These are phyloP conservation scores for Flaveria linearis DNA, from an alignment of 129 eudicot genomes.

Conservation along the genomic window DNA sequence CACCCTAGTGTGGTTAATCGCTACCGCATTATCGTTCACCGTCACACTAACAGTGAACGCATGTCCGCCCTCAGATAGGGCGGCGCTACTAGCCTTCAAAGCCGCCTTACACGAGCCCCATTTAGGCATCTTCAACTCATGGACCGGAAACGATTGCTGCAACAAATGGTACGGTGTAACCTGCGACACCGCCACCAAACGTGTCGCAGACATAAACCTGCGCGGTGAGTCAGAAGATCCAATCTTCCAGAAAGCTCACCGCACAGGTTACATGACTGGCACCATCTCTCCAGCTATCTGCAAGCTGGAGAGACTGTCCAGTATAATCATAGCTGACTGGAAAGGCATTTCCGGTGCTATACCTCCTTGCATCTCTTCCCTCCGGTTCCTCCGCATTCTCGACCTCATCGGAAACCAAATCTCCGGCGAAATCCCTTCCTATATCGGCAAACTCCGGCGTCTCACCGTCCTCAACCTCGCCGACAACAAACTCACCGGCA, in stretches of 20 bases:
- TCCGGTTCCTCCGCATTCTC: conserved; percentile 34
- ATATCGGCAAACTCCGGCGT: conserved; percentile 49
- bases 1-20: conserved; percentile 28
- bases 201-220: conserved; percentile 83
- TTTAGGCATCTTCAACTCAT: conserved; percentile 73
- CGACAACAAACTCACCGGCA: conserved; percentile 66
- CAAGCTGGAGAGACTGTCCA: conserved; percentile 58
- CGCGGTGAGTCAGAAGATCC: conserved; percentile 93
- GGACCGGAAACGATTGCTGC: conserved; percentile 85
- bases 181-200: conserved; percentile 60
- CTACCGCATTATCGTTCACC: conserved; percentile 10
- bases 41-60: conserved; percentile 34
- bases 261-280: conserved; percentile 88
- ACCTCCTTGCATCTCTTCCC: conserved; percentile 36
- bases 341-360: conserved; percentile 83
- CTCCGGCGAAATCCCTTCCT: conserved; percentile 36
- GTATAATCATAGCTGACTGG: conserved; percentile 80
- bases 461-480: conserved; percentile 83
- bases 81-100: conserved; percentile 62
- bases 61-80: conserved; percentile 73
- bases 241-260: conserved; percentile 59
- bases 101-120: conserved; percentile 59
- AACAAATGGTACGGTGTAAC: conserved; percentile 78
- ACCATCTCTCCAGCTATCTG: conserved; percentile 72
- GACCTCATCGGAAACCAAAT: conserved; percentile 43